Conservation (phyloP, 192 early-diverging fungal species). For the Funneliformis mosseae region DNA sequence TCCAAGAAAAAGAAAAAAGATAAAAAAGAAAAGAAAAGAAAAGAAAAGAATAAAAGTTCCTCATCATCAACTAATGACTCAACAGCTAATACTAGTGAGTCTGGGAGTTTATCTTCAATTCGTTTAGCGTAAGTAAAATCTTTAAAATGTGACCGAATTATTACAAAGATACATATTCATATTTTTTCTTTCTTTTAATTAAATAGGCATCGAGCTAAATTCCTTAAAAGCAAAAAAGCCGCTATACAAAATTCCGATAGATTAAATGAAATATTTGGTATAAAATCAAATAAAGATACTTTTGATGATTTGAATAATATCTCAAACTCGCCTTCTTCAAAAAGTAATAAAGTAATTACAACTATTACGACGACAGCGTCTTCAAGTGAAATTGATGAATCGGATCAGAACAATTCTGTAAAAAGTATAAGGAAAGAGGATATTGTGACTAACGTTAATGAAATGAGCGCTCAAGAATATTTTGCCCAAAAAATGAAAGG, state of each 20-base stretch:
- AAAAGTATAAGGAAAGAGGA: not conserved
- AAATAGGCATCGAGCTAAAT: conserved; percentile 31
- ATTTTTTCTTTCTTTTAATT: not conserved
- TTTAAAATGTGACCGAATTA: not conserved
- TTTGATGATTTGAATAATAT: not conserved
- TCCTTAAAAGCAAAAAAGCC: conserved; percentile 52
- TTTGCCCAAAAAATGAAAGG: conserved; percentile 17
- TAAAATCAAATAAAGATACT: conserved; percentile 46
- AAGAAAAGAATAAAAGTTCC: conserved; percentile 32
- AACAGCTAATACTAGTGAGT: not conserved
- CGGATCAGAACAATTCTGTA: not conserved
- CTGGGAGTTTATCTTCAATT: not conserved
- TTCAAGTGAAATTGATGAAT: not conserved
- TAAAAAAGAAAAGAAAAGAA: conserved; percentile 48
- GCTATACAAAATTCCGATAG: conserved; percentile 46
- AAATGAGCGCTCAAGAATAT: not conserved
- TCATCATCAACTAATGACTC: not conserved
- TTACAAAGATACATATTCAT: no score
- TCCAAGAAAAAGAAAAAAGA: conserved; percentile 42
- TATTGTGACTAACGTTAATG: not conserved
- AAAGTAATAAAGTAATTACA: not conserved
- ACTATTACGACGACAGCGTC: not conserved
- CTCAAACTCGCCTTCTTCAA: no score
- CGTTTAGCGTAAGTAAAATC: conserved; percentile 6
- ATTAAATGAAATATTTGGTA: conserved; percentile 58